Percentiles rank a stretch among this genome's conserved stretches.
Evolutionary conservation across 148 eudicot species (phyloP).

Genomic region (Nepenthes mirabilis): DNA sequence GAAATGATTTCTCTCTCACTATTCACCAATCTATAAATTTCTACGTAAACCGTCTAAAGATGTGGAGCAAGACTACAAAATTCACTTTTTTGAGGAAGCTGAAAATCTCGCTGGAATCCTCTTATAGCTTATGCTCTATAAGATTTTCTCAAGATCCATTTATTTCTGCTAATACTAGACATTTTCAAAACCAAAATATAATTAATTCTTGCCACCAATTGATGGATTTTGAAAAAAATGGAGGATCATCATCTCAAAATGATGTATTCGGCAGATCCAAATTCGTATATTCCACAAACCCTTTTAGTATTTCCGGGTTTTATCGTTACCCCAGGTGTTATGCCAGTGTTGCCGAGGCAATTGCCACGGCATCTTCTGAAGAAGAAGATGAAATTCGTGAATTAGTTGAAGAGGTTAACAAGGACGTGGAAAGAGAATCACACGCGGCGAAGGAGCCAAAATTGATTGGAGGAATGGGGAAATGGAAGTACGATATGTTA

Average conservation of each 20-base stretch:
- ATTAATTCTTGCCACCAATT: slow-evolving; percentile 4
- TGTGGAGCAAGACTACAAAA: slow-evolving; percentile 27
- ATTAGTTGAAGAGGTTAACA: slow-evolving; percentile 26
- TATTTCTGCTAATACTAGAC: neutral
- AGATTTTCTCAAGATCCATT: slow-evolving; percentile 5
- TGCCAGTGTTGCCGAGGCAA: slow-evolving; percentile 56
- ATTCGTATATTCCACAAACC: slow-evolving; percentile 13
- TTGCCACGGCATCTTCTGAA: slow-evolving; percentile 38
- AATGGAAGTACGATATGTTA: slow-evolving; percentile 38
- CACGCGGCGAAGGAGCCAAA: slow-evolving; percentile 14
- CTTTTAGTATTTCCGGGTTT: slow-evolving; percentile 16
- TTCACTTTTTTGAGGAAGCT: slow-evolving; percentile 16
- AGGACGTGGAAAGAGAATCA: slow-evolving; percentile 9
- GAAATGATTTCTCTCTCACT: neutral
- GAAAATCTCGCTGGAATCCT: slow-evolving; percentile 9
- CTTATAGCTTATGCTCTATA: slow-evolving; percentile 2
- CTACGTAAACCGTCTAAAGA: neutral
- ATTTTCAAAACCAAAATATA: slow-evolving; percentile 3
- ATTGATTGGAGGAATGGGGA: slow-evolving; percentile 41
- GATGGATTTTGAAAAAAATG: slow-evolving; percentile 8
- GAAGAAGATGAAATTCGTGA: slow-evolving; percentile 80
- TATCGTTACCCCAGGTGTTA: slow-evolving; percentile 16
- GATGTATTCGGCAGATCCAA: slow-evolving; percentile 10
- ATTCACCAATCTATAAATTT: neutral
- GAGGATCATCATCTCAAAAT: slow-evolving; percentile 8